These are phyloP conservation scores for Atkinsonella hypoxylon DNA, from an alignment of 2,329 filamentous ascomycete species.

Conservation along the genomic window DNA sequence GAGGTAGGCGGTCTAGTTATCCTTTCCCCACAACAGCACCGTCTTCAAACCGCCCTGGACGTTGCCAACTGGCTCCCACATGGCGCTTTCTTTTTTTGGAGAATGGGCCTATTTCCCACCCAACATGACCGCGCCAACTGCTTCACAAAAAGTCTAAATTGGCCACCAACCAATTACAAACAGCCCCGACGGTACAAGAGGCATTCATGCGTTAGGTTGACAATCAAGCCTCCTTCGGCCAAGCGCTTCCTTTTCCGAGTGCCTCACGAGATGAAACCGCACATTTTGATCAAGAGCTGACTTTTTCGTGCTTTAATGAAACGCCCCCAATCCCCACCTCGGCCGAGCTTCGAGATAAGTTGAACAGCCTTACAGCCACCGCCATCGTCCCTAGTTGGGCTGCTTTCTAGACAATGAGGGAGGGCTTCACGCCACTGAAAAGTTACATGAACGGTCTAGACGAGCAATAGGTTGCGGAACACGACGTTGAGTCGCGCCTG, in stretches of 20 bases:
- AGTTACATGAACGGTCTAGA: no score
- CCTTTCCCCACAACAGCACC: no score
- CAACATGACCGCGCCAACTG: background rate
- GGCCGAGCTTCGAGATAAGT: background rate
- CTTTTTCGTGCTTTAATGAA: no score
- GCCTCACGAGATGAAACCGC: no score
- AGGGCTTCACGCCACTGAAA: background rate
- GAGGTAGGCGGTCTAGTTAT: no score
- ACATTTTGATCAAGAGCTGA: no score
- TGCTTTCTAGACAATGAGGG: background rate
- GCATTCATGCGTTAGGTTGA: background rate
- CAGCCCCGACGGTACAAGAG: background rate
- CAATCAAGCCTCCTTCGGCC: background rate
- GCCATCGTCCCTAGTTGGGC: background rate
- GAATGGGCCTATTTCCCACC: background rate
- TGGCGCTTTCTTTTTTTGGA: background rate
- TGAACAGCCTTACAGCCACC: background rate
- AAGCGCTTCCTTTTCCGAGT: background rate
- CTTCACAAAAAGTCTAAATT: slow-evolving; percentile 5
- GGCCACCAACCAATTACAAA: background rate
- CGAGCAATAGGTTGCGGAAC: no score
- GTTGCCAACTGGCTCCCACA: background rate
- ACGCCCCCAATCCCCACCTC: background rate
- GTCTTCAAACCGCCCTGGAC: no score
- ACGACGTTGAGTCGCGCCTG: no score